Conservation (phyloP, 768 basidiomycete species). For the Trametes cinnabarina region DNA sequence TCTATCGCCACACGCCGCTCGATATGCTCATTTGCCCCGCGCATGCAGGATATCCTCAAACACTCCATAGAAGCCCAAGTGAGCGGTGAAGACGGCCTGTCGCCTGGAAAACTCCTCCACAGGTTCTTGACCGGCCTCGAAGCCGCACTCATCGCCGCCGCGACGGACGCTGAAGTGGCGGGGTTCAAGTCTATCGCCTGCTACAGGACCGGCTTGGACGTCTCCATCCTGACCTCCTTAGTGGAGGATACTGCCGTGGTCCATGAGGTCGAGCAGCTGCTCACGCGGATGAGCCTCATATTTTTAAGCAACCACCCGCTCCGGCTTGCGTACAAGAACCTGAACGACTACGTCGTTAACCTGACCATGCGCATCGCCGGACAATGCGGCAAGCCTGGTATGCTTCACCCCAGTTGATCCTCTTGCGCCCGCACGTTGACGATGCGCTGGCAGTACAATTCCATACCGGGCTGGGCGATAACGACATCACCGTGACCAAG, state of each 20-base stretch:
- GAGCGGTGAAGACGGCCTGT: not conserved
- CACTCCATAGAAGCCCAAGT: constrained; percentile 20
- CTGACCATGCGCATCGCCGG: constrained; percentile 53
- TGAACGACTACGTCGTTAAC: constrained; percentile 69
- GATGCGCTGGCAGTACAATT: constrained; percentile 62
- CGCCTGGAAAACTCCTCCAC: constrained; percentile 6
- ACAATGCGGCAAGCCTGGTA: constrained; percentile 58
- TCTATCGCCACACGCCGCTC: not conserved
- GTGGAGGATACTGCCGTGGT: not conserved
- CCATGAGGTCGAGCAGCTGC: constrained; percentile 23
- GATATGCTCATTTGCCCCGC: not conserved
- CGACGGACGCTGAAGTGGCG: constrained; percentile 49
- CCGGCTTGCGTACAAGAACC: constrained; percentile 55
- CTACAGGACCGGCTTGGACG: constrained; percentile 72
- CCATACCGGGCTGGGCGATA: constrained; percentile 80
- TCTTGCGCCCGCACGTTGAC: not conserved
- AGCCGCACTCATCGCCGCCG: constrained; percentile 36
- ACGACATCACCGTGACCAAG: constrained; percentile 56
- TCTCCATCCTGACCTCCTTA: constrained; percentile 28
- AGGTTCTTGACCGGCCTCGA: constrained; percentile 36
- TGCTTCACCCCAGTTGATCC: constrained; percentile 12
- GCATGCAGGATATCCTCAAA: constrained; percentile 25
- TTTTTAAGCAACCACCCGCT: constrained; percentile 40
- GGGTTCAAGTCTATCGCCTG: constrained; percentile 77
- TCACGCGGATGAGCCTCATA: constrained; percentile 34